Conservation (phyloP, 371 early-diverging fungal genomes). For the Blakeslea trispora region DNA sequence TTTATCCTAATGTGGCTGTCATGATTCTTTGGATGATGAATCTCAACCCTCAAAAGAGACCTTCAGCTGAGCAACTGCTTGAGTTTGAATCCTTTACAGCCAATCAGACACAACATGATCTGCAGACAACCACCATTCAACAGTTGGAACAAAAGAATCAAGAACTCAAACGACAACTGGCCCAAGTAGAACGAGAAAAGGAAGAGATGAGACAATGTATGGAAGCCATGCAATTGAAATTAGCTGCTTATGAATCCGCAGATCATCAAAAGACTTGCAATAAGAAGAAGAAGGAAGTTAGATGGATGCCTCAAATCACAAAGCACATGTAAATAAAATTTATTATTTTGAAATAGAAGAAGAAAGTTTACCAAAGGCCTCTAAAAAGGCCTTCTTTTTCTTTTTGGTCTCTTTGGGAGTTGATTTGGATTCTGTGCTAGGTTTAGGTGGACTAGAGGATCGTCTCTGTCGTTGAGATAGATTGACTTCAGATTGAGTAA, state of each 20-base stretch:
- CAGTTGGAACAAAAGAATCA: slow-evolving; percentile 29
- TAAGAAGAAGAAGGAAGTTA: slow-evolving; percentile 17
- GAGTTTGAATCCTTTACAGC: slow-evolving; percentile 64
- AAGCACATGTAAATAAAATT: not conserved
- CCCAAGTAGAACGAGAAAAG: slow-evolving; percentile 26
- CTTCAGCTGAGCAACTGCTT: slow-evolving; percentile 73
- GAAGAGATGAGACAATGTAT: slow-evolving; percentile 18
- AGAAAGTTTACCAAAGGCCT: slow-evolving; percentile 40
- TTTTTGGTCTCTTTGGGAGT: slow-evolving; percentile 27
- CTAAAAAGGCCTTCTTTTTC: slow-evolving; percentile 43
- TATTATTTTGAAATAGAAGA: slow-evolving; percentile 30
- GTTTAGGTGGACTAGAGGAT: slow-evolving; percentile 17
- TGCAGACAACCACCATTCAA: slow-evolving; percentile 26
- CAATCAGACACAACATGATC: slow-evolving; percentile 18
- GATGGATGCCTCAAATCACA: slow-evolving; percentile 14
- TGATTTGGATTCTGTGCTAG: slow-evolving; percentile 5
- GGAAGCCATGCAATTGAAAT: slow-evolving; percentile 18
- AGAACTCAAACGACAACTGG: slow-evolving; percentile 30
- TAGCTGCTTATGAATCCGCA: not conserved
- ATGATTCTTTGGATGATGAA: slow-evolving; percentile 82
- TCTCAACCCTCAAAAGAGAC: slow-evolving; percentile 68
- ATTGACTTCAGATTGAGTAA: not conserved
- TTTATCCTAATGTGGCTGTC: slow-evolving; percentile 67
- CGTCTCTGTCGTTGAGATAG: slow-evolving; percentile 8
- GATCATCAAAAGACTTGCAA: too few species aligned